These are phyloP conservation scores for Xylaria longipes DNA, from an alignment of 495 filamentous ascomycete genomes.

Conservation along the genomic window DNA sequence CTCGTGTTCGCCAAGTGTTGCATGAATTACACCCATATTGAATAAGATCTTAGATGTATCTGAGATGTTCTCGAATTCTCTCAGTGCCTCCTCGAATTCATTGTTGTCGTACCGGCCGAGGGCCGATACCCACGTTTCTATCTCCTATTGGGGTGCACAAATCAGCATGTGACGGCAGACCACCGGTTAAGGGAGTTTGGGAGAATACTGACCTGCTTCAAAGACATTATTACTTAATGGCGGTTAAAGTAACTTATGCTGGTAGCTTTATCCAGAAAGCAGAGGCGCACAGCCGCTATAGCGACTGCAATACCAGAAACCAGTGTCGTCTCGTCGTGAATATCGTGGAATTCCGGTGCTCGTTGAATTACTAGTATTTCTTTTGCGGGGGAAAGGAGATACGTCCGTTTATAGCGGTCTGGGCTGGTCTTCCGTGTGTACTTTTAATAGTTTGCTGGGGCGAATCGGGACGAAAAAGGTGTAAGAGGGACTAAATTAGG, in stretches of 20 bases:
- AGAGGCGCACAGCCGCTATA: conserved; percentile 34
- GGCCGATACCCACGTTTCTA: conserved; percentile 96
- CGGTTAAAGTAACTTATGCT: conserved; percentile 16
- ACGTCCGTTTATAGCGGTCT: not conserved
- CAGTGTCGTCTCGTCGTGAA: conserved; percentile 7
- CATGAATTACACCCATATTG: conserved; percentile 98
- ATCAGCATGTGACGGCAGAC: conserved; percentile 28
- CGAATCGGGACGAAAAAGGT: not conserved
- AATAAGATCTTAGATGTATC: conserved; percentile 99
- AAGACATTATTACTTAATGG: conserved; percentile 58
- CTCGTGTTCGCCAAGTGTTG: conserved; percentile 94
- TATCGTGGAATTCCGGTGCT: conserved; percentile 26
- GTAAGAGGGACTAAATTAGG: not conserved
- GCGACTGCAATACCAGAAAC: conserved; percentile 17
- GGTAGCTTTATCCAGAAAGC: conserved; percentile 39
- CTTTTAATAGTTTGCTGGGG: conserved; percentile 8
- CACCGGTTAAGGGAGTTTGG: not conserved
- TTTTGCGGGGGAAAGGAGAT: not conserved
- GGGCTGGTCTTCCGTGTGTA: not conserved
- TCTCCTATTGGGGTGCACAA: conserved; percentile 69
- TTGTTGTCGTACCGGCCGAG: conserved; percentile 93
- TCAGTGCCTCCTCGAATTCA: conserved; percentile 87
- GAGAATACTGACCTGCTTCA: conserved; percentile 70
- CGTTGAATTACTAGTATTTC: conserved; percentile 3
- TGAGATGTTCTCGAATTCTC: conserved; percentile 81